Base-by-base conservation (phyloP, 2,329 filamentous ascomycete species). In the Pseudogymnoascus sp. region DNA sequence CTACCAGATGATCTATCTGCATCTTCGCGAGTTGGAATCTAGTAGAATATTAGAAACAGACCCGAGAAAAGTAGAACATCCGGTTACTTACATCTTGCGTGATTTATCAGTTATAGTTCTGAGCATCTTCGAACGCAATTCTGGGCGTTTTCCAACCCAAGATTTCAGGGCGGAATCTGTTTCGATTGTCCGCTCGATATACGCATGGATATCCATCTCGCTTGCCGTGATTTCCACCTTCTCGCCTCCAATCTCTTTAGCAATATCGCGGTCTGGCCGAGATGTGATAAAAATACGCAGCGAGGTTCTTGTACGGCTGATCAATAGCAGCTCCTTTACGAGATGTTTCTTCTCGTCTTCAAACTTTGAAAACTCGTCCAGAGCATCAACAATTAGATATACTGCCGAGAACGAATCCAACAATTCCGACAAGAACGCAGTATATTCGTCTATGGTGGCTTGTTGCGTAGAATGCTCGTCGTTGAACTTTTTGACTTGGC, bases 11-110 rank as follows among this genome's bases (percentile, higher is more conserved):
- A 50, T 30, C 43, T 6, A 50, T 30, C 22, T 50, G 43, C 22
- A 50, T n/a, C 43, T 50, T 50, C 7, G 43, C 43, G 14, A 50
- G 43, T 6, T 50, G 43, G n/a, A 50, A 50, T 50, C 43, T 50
- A 50, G 43, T 15, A 18, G 4, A 11, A 50, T 15, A 30, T 50
- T 28, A 50, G 43, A 9, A 15, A 50, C 5, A n/a, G 22, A 8
- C 4, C 11, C 15, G 9, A 30, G 39, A 12, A 25, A 50, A 7
- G 22, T 30, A 30, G 22, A 9, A 7, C 43, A 50, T 50, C 22
- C 15, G n/a, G 25, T 15, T 15, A 50, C 43, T 30, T 22, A 50
- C 43, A 50, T 50, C 25, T 50, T 50, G 14, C 22, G 43, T 50
- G 43, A 22, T 50, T 50, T 50, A 18, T 30, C 28, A 11, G 43